Evolutionary conservation across 2,329 filamentous ascomycete genomes (phyloP).

Genomic region (Sporothrix curviconia): DNA sequence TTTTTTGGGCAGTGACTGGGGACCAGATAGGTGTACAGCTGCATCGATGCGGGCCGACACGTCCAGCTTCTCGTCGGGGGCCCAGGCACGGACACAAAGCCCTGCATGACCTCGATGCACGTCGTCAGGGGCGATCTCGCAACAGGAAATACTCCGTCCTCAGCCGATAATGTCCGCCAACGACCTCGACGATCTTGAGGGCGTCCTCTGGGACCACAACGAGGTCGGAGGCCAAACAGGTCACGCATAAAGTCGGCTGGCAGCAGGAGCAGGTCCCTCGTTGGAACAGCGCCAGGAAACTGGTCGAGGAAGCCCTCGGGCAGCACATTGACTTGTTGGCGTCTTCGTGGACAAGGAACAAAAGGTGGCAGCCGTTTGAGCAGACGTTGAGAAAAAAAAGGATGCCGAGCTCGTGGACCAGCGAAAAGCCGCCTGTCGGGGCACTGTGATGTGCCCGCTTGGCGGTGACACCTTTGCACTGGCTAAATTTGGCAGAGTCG

Average conservation of each 20-base stretch:
- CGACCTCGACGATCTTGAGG: slow-evolving; percentile 40
- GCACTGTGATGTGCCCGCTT: slow-evolving; percentile 35
- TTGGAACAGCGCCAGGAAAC: slow-evolving; percentile 42
- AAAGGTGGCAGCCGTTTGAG: slow-evolving; percentile 39
- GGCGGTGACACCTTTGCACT: slow-evolving; percentile 33
- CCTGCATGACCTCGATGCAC: slow-evolving; percentile 61
- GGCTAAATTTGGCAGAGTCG: slow-evolving; percentile 53
- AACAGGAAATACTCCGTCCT: slow-evolving; percentile 61
- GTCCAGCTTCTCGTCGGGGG: slow-evolving; percentile 47
- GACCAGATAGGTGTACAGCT: slow-evolving; percentile 75
- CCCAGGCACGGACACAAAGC: slow-evolving; percentile 60
- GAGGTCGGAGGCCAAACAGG: slow-evolving; percentile 48
- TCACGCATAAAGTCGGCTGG: slow-evolving; percentile 46
- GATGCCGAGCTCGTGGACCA: slow-evolving; percentile 37
- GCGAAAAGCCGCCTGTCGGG: slow-evolving; percentile 37
- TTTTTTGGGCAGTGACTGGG: slow-evolving; percentile 58
- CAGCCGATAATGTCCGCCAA: slow-evolving; percentile 47
- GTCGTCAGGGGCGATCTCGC: slow-evolving; percentile 65
- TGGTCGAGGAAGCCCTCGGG: slow-evolving; percentile 45
- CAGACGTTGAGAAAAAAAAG: slow-evolving; percentile 44
- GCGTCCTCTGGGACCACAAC: slow-evolving; percentile 42
- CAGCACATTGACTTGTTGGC: slow-evolving; percentile 41
- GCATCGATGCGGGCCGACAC: slow-evolving; percentile 61
- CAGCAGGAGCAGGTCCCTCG: slow-evolving; percentile 48
- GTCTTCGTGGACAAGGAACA: slow-evolving; percentile 39